phyloP scores from a whole-genome alignment of 1,284 basidiomycete genomes.

The Tilletia horrida region DNA sequence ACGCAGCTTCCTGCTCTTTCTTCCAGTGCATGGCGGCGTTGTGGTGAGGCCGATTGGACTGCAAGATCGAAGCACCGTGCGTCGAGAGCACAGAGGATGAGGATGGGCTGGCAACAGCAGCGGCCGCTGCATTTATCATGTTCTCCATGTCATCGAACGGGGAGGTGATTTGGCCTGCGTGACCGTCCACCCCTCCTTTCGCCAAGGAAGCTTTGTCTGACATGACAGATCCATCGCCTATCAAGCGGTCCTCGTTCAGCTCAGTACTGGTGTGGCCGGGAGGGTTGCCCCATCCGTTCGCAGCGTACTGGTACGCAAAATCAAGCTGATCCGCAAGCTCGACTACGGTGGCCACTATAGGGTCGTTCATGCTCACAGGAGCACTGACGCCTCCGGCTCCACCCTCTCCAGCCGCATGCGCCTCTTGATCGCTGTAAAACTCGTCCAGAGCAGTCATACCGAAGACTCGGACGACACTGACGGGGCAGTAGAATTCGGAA shows the following conservation, averaged over 20 bases:
- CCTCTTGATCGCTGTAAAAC: conserved; percentile 69
- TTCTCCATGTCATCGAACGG: conserved; percentile 6
- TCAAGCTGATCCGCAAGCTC: conserved; percentile 17
- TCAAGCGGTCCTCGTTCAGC: neutral
- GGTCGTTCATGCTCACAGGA: neutral
- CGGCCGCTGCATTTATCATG: conserved; percentile 3
- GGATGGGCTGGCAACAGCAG: neutral
- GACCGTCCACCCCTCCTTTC: neutral
- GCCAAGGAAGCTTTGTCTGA: neutral
- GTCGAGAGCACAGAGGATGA: neutral
- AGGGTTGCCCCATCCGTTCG: conserved; percentile 4
- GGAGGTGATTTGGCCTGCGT: neutral
- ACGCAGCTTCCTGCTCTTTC: neutral
- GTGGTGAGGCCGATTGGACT: no score
- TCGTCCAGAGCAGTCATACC: conserved; percentile 95
- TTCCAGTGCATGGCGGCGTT: neutral
- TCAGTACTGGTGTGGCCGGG: neutral
- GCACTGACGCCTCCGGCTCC: conserved; percentile 30
- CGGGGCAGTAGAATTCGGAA: conserved; percentile 91
- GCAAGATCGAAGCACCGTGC: neutral
- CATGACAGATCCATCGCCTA: neutral
- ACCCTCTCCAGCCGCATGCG: conserved; percentile 49
- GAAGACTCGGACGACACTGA: conserved; percentile 87
- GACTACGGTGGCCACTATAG: conserved; percentile 9
- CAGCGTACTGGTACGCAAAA: conserved; percentile 15